Evolutionary conservation across 1,284 basidiomycete species (phyloP).

Genomic region (Microbotryum intermedium): DNA sequence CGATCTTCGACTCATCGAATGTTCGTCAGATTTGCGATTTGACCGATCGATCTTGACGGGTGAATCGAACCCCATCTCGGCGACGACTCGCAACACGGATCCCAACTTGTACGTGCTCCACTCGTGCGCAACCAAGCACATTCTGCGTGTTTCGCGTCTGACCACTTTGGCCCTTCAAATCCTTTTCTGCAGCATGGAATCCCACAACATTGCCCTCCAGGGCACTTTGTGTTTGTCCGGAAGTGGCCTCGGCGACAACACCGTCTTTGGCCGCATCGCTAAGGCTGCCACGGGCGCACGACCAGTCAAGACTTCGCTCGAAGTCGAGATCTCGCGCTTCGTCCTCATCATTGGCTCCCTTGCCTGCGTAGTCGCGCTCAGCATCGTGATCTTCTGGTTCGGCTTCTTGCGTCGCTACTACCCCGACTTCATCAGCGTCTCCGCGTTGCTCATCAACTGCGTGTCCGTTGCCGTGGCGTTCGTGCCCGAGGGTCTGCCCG

Average conservation of each 20-base stretch:
- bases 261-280: constrained; percentile 54
- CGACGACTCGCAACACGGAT: constrained; percentile 48
- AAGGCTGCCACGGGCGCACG: constrained; percentile 49
- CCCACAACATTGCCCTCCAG: constrained; percentile 55
- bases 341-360: background rate
- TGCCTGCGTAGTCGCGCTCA: constrained; percentile 47
- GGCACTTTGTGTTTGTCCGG: constrained; percentile 57
- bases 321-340: background rate
- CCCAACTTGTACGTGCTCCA: constrained; percentile 39
- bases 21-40: constrained; percentile 50
- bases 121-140: too few species aligned
- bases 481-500: constrained; percentile 45
- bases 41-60: constrained; percentile 60
- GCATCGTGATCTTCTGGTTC: constrained; percentile 51
- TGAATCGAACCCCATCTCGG: constrained; percentile 50
- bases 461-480: constrained; percentile 47
- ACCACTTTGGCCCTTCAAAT: background rate
- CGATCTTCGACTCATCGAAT: constrained; percentile 48
- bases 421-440: constrained; percentile 51
- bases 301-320: constrained; percentile 38
- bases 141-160: too few species aligned
- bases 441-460: constrained; percentile 4
- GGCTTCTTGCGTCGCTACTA: constrained; percentile 45
- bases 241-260: constrained; percentile 48
- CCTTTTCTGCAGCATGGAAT: constrained; percentile 34